Base-by-base conservation (phyloP, 129 eudicot species). In the Gnaphalium uliginosum region DNA sequence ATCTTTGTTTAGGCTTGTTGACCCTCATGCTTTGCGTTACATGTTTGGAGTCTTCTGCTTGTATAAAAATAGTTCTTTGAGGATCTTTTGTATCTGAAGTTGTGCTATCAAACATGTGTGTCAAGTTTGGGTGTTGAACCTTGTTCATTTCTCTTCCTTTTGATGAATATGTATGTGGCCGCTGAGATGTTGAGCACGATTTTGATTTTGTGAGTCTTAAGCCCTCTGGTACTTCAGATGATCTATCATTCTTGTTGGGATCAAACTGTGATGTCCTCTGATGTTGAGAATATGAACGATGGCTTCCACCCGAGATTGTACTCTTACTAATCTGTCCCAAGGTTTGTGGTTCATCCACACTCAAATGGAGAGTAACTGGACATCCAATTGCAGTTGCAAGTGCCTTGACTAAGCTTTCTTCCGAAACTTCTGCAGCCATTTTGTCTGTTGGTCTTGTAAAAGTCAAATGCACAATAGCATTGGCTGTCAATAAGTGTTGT, bases 361-460 rank as follows among this genome's bases (percentile, higher is more conserved):
- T 80, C 84, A 80, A 43, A 58, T 68, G 78, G 70, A 80, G 76
- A 29, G 76, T 74, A 24, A 67, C 71, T 23, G 80, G 72, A 77
- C 84, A 75, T 9, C 84, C 80, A 14, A 74, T 81, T 8, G 84
- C 80, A 60, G 33, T n/a, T 75, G 69, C 76, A 46, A 81, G 76
- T 37, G 80, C 80, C 58, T 75, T 81, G 2, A 66, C 35, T 74
- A 81, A 39, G 71, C 80, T 75, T 68, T 68, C 80, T 81, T 81
- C 80, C 4, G 76, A 74, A 37, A 75, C 30, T 57, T 75, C 72
- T 25, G 84, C 84, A 0, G 76, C 80, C 76, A 46, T 60, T 61
- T 81, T 81, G 76, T 81, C 84, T 60, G 60, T 80, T 67, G 64
- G 66, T 68, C 66, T 68, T 68, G 24, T 69, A 68, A 81, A 81